Conservation (phyloP, 2,329 filamentous ascomycete species). For the Colletotrichum tabaci region DNA sequence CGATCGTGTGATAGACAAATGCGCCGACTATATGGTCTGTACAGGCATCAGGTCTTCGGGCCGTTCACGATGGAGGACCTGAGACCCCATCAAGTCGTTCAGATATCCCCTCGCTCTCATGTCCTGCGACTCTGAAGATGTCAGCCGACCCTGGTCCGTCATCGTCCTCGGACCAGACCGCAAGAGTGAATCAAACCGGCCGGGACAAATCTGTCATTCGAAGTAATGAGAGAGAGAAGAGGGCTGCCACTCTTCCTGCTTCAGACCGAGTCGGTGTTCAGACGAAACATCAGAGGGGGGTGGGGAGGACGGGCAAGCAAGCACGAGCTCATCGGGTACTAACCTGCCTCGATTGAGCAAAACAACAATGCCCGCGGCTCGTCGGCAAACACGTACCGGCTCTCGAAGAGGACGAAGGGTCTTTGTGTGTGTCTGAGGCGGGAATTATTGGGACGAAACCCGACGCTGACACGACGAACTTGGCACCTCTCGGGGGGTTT, state of each 20-base stretch:
- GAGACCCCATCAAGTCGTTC: not conserved
- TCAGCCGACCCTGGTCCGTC: not conserved
- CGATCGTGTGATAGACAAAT: not conserved
- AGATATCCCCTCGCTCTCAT: not conserved
- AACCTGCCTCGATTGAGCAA: too few relatives aligned
- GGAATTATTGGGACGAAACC: constrained; percentile 15
- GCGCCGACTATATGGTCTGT: not conserved
- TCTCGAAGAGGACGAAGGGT: not conserved
- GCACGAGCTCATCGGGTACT: not conserved
- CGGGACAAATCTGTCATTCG: constrained; percentile 5
- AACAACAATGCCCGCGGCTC: not conserved
- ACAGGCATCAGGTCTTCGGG: not conserved
- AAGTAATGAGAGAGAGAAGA: not conserved
- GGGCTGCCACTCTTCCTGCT: not conserved
- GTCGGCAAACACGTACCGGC: not conserved
- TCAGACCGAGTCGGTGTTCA: constrained; percentile 4
- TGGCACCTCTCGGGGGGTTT: not conserved
- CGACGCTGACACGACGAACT: not conserved
- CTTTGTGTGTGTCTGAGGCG: not conserved
- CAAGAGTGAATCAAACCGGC: not conserved
- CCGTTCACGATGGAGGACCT: not conserved
- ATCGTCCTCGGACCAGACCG: not conserved
- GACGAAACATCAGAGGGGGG: constrained; percentile 12
- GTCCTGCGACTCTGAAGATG: not conserved
- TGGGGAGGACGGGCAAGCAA: too few relatives aligned